Conservation (phyloP, 2,329 filamentous ascomycete species). For the Aspergillus fumigatus region DNA sequence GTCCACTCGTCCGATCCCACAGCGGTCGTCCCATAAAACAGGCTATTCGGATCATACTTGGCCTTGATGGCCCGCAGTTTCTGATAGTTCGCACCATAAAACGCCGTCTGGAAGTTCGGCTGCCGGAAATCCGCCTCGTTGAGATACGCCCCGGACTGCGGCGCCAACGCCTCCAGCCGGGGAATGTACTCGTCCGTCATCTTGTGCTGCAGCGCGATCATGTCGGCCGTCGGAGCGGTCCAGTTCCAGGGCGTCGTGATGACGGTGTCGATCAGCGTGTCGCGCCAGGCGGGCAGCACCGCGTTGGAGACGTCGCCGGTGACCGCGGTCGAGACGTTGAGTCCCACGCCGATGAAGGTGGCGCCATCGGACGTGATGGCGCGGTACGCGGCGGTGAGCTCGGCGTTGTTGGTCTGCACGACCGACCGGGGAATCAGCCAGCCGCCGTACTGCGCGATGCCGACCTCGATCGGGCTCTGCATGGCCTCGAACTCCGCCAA, state of each 20-base stretch:
- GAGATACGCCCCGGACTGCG: constrained; percentile 37
- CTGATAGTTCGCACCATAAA: constrained; percentile 41
- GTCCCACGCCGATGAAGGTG: constrained; percentile 33
- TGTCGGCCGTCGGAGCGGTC: constrained; percentile 25
- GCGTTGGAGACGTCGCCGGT: constrained; percentile 40
- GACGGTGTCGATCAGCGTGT: constrained; percentile 38
- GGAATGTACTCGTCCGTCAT: constrained; percentile 40
- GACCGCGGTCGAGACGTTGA: constrained; percentile 36
- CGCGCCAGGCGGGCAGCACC: constrained; percentile 41
- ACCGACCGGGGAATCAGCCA: constrained; percentile 35
- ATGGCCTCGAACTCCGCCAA: constrained; percentile 29
- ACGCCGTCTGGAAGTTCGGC: constrained; percentile 37
- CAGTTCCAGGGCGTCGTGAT: constrained; percentile 37
- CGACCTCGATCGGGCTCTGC: constrained; percentile 28
- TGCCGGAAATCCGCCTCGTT: constrained; percentile 43
- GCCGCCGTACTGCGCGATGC: constrained; percentile 36
- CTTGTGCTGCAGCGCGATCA: constrained; percentile 30
- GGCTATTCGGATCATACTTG: constrained; percentile 38
- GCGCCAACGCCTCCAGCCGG: constrained; percentile 32
- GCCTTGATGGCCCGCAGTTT: constrained; percentile 35
- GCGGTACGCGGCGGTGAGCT: constrained; percentile 29
- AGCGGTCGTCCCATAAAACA: constrained; percentile 41
- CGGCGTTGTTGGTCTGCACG: constrained; percentile 27
- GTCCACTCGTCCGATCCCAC: constrained; percentile 51
- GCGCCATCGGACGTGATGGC: constrained; percentile 31